Base-by-base conservation (phyloP, 2,329 filamentous ascomycete genomes). In the Pseudogymnoascus sp. region DNA sequence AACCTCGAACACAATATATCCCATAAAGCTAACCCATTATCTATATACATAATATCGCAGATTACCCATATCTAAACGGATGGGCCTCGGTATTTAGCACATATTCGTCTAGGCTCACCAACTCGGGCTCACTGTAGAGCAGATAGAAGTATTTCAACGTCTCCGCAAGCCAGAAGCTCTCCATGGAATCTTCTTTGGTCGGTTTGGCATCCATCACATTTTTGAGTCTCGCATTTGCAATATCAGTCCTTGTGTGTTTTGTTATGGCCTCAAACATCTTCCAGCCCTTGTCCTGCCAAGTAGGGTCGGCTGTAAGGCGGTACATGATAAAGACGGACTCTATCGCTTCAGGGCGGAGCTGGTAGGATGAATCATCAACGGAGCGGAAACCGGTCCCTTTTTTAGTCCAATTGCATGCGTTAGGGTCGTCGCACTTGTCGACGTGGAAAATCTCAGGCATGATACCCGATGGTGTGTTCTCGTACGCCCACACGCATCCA, bases 271-370 rank as follows among this genome's bases (percentile, higher is more conserved):
- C 68, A 64, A 79, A 80, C 77, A 80, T 80, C 33, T 74, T 72
- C 78, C 78, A 80, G 3, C 77, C 78, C 1, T 72, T 72, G 37
- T 79, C 76, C 41, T 75, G 73, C 59, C 75, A 72, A 12, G 69
- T 62, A 35, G 61, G 25, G 28, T 70, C 67, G 2, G 68, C 70
- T 1, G 69, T 71, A 18, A 72, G 67, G 8, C 70, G 66, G 41
- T 66, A 71, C 78, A 88, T 81, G 69, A 86, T 80, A 72, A 84
- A 88, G 9, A 88, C 83, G 8, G 82, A 85, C 71, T 88, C 85
- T 60, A 88, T 86, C 4, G 84, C 84, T 71, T 87, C 85, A 7
- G 85, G 85, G 67, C 80, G 76, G 25, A 84, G 73, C 25, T 82
- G 77, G 62, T 83, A 84, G 28, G 74, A 41, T 6, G 58, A 28